These are phyloP conservation scores for Mycocentrospora acerina DNA, from an alignment of 2,329 filamentous ascomycete genomes.

Conservation along the genomic window DNA sequence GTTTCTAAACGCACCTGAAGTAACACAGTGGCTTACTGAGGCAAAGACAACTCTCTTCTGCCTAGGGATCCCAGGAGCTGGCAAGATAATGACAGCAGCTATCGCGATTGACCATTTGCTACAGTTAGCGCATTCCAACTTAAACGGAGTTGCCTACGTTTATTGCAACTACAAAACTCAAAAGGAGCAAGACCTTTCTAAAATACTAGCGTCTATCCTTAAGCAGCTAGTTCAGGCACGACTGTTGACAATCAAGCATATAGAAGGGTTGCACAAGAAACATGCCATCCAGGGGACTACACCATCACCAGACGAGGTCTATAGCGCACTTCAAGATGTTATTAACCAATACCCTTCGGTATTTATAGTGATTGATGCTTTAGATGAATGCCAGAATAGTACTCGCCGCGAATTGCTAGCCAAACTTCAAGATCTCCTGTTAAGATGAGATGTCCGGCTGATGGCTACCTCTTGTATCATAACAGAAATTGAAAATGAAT, in stretches of 20 bases:
- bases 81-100: constrained; percentile 31
- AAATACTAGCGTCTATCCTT: constrained; percentile 32
- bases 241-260: constrained; percentile 12
- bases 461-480: constrained; percentile 19
- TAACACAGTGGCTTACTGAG: constrained; percentile 12
- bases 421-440: constrained; percentile 3
- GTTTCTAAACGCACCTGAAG: constrained; percentile 16
- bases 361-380: constrained; percentile 34
- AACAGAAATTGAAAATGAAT: constrained; percentile 9
- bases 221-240: constrained; percentile 36
- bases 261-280: constrained; percentile 24
- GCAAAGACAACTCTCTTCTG: constrained; percentile 21
- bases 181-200: constrained; percentile 20
- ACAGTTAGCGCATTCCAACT: background rate
- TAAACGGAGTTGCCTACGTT: constrained; percentile 30
- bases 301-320: constrained; percentile 22
- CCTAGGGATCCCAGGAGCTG: constrained; percentile 26
- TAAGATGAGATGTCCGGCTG: constrained; percentile 4
- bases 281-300: constrained; percentile 18
- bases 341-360: constrained; percentile 18
- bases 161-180: constrained; percentile 37
- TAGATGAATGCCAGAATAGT: constrained; percentile 34
- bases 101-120: constrained; percentile 19
- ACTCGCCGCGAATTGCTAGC: constrained; percentile 7
- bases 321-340: constrained; percentile 14